Conservation (phyloP, 2,329 filamentous ascomycete species). For the Rachicladosporium sp. region DNA sequence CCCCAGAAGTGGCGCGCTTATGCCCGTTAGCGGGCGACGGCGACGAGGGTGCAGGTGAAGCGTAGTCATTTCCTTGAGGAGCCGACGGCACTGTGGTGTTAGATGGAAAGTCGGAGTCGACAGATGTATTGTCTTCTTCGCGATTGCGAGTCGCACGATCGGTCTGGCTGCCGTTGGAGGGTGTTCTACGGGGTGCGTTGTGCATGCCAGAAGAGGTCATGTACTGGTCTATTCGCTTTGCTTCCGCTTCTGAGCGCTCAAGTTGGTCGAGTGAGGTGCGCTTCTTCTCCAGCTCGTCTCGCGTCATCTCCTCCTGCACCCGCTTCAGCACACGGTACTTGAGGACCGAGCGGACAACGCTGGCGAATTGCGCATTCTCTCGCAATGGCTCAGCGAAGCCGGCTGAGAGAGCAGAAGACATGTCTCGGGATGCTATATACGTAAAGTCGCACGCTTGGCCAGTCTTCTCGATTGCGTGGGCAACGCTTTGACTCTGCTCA, state of each 20-base stretch:
- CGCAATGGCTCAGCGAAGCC: slow-evolving; percentile 96
- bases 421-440: slow-evolving; percentile 87
- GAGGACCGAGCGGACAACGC: slow-evolving; percentile 79
- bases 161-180: slow-evolving; percentile 26
- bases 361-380: slow-evolving; percentile 92
- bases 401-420: slow-evolving; percentile 76
- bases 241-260: slow-evolving; percentile 88
- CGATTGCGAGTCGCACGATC: slow-evolving; percentile 16
- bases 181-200: slow-evolving; percentile 53
- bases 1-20: slow-evolving; percentile 72
- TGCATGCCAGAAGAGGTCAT: slow-evolving; percentile 59
- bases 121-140: slow-evolving; percentile 70
- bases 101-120: slow-evolving; percentile 91
- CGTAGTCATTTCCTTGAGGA: slow-evolving; percentile 17
- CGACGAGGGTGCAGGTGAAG: slow-evolving; percentile 9
- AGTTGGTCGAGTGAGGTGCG: slow-evolving; percentile 67
- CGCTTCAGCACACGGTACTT: slow-evolving; percentile 85
- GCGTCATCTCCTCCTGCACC: slow-evolving; percentile 94
- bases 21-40: slow-evolving; percentile 36
- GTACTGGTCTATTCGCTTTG: slow-evolving; percentile 86
- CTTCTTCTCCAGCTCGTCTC: slow-evolving; percentile 86
- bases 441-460: slow-evolving; percentile 93
- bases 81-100: slow-evolving; percentile 37
- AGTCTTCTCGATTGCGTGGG: slow-evolving; percentile 83
- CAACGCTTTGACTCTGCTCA: slow-evolving; percentile 77